Percentiles rank a stretch among this genome's conserved stretches.
phyloP scores from a whole-genome alignment of 1,284 basidiomycete species.

The Boletus mariae region DNA sequence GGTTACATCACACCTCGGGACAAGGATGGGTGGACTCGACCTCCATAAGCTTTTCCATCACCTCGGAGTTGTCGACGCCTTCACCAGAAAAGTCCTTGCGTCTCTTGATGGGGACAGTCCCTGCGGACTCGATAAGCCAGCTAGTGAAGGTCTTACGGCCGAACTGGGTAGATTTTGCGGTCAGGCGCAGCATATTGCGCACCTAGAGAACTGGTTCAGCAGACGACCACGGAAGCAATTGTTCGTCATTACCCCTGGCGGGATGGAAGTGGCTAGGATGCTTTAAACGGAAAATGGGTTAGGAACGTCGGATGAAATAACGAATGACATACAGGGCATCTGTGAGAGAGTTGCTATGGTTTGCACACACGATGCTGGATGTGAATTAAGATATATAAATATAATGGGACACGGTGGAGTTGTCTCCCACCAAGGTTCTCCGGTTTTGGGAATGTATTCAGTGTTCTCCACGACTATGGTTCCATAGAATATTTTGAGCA shows the following conservation, averaged over 20 bases:
- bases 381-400: constrained; percentile 23
- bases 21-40: constrained; percentile 32
- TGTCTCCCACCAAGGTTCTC: constrained; percentile 64
- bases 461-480: constrained; percentile 82
- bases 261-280: constrained; percentile 66
- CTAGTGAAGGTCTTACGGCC: constrained; percentile 78
- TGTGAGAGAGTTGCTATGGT: constrained; percentile 81
- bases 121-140: constrained; percentile 84
- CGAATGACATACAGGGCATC: constrained; percentile 68
- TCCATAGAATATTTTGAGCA: constrained; percentile 85
- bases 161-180: constrained; percentile 83
- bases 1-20: neutral
- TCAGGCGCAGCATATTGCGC: constrained; percentile 77
- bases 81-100: constrained; percentile 61
- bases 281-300: constrained; percentile 34
- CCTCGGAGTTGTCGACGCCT: constrained; percentile 60
- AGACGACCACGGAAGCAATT: neutral
- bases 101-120: constrained; percentile 77
- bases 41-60: constrained; percentile 66
- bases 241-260: constrained; percentile 48
- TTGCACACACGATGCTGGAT: constrained; percentile 65
- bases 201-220: constrained; percentile 30
- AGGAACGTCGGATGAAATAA: neutral
- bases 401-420: constrained; percentile 8
- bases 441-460: constrained; percentile 64